phyloP scores from a whole-genome alignment of 208 protist genomes.

The Leishmania tarentolae region DNA sequence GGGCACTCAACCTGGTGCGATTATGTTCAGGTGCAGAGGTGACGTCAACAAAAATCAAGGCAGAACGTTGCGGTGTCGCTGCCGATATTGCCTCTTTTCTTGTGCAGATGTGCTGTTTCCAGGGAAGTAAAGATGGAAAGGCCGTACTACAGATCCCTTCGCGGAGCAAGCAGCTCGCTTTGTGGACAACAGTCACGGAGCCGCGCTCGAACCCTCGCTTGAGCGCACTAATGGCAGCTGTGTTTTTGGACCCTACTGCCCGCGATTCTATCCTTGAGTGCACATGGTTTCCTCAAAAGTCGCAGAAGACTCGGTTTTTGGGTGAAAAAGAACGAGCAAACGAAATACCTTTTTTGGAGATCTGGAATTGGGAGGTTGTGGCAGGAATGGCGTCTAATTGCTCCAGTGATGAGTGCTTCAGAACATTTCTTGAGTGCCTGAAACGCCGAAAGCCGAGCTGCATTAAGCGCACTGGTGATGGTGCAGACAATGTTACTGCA shows the following conservation, averaged over 20 bases:
- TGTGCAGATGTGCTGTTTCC: not conserved
- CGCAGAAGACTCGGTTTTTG: not conserved
- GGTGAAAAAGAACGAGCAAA: not conserved
- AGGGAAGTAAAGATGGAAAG: conserved; percentile 3
- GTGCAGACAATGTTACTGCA: conserved; percentile 12
- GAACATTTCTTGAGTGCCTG: conserved; percentile 16
- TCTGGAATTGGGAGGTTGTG: conserved; percentile 53
- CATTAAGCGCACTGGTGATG: too few species aligned
- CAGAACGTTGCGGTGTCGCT: not conserved
- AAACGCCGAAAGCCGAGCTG: not conserved
- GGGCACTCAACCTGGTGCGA: conserved; percentile 28
- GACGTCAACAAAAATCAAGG: not conserved
- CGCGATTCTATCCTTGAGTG: conserved; percentile 27
- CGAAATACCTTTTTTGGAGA: not conserved
- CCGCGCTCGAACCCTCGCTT: conserved; percentile 32
- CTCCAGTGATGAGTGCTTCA: conserved; percentile 35
- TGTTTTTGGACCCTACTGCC: conserved; percentile 38
- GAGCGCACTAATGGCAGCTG: conserved; percentile 35
- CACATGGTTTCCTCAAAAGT: not conserved
- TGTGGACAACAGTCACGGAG: conserved; percentile 53
- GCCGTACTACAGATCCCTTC: conserved; percentile 23
- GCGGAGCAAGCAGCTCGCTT: conserved; percentile 60
- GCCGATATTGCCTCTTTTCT: conserved; percentile 2
- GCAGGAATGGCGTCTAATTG: conserved; percentile 71
- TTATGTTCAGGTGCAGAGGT: conserved; percentile 15